Conservation (phyloP, 2,329 filamentous ascomycete genomes). For the Penicillium decumbens region DNA sequence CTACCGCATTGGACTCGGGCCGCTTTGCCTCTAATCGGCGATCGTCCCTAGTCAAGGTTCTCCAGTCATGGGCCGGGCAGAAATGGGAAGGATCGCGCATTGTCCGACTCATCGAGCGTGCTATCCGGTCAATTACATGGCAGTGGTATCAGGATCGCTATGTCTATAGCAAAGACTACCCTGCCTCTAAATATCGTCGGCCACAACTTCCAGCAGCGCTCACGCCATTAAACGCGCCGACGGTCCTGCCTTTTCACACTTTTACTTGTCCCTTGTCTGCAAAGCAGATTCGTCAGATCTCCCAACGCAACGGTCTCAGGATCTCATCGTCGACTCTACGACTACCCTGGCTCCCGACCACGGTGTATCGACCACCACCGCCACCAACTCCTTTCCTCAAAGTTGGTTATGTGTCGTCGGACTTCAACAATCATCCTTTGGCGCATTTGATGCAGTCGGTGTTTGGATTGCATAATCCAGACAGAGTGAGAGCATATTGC, state of each 20-base stretch:
- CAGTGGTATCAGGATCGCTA: slow-evolving; percentile 85
- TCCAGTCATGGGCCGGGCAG: slow-evolving; percentile 62
- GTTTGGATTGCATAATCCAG: slow-evolving; percentile 79
- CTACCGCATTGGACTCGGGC: slow-evolving; percentile 28
- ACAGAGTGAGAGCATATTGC: slow-evolving; percentile 76
- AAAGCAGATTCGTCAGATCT: slow-evolving; percentile 87
- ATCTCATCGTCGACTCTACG: slow-evolving; percentile 88
- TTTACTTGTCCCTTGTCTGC: slow-evolving; percentile 93
- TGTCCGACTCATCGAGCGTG: slow-evolving; percentile 77
- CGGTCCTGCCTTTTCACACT: slow-evolving; percentile 93
- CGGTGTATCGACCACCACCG: slow-evolving; percentile 76
- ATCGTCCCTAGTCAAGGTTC: slow-evolving; percentile 33
- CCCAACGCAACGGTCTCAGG: slow-evolving; percentile 85
- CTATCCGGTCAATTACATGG: slow-evolving; percentile 70
- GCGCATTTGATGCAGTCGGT: slow-evolving; percentile 98
- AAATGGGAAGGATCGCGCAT: slow-evolving; percentile 86
- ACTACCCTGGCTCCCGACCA: slow-evolving; percentile 75
- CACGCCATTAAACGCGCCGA: slow-evolving; percentile 79
- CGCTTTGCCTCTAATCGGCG: slow-evolving; percentile 25
- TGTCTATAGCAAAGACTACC: slow-evolving; percentile 55
- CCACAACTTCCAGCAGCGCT: slow-evolving; percentile 69
- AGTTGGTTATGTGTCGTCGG: slow-evolving; percentile 92
- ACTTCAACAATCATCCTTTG: slow-evolving; percentile 97
- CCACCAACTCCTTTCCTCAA: slow-evolving; percentile 81
- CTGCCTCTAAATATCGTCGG: slow-evolving; percentile 60